Percentiles rank a stretch among this genome's conserved stretches.
Evolutionary conservation across 257 asterid genomes (phyloP).

Genomic region (Salvia miltiorrhiza): DNA sequence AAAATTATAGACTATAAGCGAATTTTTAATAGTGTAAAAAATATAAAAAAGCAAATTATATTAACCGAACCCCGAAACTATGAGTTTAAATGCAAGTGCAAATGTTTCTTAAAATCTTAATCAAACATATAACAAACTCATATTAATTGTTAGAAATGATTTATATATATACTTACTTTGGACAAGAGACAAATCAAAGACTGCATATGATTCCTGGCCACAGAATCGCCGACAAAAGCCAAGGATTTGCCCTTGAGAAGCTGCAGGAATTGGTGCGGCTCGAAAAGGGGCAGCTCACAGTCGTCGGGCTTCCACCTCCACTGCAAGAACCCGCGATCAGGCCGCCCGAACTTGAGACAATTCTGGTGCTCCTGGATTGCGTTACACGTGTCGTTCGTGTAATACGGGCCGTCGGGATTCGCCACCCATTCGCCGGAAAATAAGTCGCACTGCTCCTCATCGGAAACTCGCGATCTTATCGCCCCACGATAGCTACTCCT

Average conservation of each 20-base stretch:
- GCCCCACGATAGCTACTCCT: neutral
- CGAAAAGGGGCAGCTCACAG: constrained; percentile 43
- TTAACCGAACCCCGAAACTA: no score
- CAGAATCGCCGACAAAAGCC: constrained; percentile 67
- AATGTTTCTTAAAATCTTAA: no score
- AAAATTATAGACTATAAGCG: no score
- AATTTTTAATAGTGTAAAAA: no score
- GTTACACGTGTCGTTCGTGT: constrained; percentile 50
- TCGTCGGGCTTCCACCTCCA: constrained; percentile 70
- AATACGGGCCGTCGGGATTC: constrained; percentile 63
- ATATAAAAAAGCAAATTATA: no score
- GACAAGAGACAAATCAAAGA: constrained; percentile 63
- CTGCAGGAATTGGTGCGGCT: constrained; percentile 36
- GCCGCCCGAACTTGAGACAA: constrained; percentile 59
- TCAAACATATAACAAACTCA: no score
- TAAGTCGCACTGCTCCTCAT: constrained; percentile 46
- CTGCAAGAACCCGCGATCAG: constrained; percentile 45
- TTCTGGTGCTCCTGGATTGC: constrained; percentile 64
- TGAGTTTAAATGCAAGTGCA: no score
- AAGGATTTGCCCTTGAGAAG: constrained; percentile 50
- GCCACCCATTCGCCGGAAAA: constrained; percentile 86
- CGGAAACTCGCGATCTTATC: constrained; percentile 20
- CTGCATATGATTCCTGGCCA: constrained; percentile 72
- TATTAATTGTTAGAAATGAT: no score
- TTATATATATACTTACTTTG: constrained; percentile 20